phyloP scores from a whole-genome alignment of 2,329 filamentous ascomycete species.

The Trichoderma sp. region DNA sequence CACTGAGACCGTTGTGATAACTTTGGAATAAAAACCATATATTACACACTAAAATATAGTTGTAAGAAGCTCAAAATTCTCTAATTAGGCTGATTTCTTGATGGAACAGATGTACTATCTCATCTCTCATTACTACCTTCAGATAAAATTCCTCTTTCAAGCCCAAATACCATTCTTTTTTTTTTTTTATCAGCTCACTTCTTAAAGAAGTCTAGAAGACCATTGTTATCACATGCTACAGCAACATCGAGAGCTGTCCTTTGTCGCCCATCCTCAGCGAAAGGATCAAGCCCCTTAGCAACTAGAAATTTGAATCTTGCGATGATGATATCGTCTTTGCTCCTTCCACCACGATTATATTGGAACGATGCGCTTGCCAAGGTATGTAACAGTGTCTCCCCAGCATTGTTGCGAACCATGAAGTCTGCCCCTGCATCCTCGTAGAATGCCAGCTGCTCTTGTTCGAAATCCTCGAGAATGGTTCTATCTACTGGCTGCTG shows the following conservation, averaged over 20 bases:
- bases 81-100: no score
- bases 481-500: neutral
- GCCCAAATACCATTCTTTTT: neutral
- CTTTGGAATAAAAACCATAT: no score
- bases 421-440: neutral
- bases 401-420: neutral
- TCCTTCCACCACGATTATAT: neutral
- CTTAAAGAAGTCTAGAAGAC: slow-evolving; percentile 30
- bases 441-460: neutral
- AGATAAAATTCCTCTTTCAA: no score
- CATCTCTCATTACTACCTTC: no score
- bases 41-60: no score
- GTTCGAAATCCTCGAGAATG: neutral
- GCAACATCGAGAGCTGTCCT: slow-evolving; percentile 36
- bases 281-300: slow-evolving; percentile 29
- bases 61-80: no score
- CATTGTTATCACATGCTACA: slow-evolving; percentile 28
- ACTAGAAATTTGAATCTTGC: slow-evolving; percentile 27
- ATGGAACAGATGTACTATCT: no score
- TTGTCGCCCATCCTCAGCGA: slow-evolving; percentile 29
- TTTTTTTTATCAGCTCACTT: neutral
- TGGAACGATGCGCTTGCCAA: neutral
- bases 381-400: neutral
- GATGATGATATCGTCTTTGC: slow-evolving; percentile 12
- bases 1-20: no score